These are phyloP conservation scores for Tetrapyrgos nigripes DNA, from an alignment of 1,284 basidiomycete species.

Conservation along the genomic window DNA sequence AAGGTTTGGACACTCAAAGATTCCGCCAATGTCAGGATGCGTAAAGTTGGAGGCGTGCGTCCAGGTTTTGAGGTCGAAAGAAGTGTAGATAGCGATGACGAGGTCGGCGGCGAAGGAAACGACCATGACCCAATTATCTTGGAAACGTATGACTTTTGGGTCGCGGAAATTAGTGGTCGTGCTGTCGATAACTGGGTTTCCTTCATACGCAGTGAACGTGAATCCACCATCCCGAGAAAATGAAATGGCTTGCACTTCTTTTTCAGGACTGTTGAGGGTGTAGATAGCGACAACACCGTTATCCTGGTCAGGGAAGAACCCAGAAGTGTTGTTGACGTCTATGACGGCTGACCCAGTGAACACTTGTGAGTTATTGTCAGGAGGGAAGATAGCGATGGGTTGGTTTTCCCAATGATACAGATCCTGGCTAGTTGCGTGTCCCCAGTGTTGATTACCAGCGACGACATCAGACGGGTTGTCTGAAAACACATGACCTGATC, in stretches of 20 bases:
- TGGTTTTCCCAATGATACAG: slow-evolving; percentile 47
- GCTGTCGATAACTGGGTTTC: slow-evolving; percentile 40
- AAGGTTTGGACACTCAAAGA: slow-evolving; percentile 15
- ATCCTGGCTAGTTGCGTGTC: slow-evolving; percentile 45
- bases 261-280: slow-evolving; percentile 39
- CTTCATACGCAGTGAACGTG: slow-evolving; percentile 39
- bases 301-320: slow-evolving; percentile 42
- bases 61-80: slow-evolving; percentile 42
- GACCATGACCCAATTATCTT: slow-evolving; percentile 44
- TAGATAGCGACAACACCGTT: slow-evolving; percentile 47
- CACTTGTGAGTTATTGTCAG: slow-evolving; percentile 29
- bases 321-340: slow-evolving; percentile 46
- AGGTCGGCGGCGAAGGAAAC: slow-evolving; percentile 39
- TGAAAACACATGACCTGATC: background rate
- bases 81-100: slow-evolving; percentile 42
- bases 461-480: slow-evolving; percentile 36
- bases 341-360: slow-evolving; percentile 46
- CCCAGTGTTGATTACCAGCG: slow-evolving; percentile 49
- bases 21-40: slow-evolving; percentile 3
- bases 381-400: slow-evolving; percentile 36
- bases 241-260: slow-evolving; percentile 41
- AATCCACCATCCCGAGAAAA: slow-evolving; percentile 44
- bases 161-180: slow-evolving; percentile 43
- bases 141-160: slow-evolving; percentile 45
- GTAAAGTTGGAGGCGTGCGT: slow-evolving; percentile 37